Evolutionary conservation across 129 eudicot species (phyloP).

Genomic region (Saussurea involucrata): DNA sequence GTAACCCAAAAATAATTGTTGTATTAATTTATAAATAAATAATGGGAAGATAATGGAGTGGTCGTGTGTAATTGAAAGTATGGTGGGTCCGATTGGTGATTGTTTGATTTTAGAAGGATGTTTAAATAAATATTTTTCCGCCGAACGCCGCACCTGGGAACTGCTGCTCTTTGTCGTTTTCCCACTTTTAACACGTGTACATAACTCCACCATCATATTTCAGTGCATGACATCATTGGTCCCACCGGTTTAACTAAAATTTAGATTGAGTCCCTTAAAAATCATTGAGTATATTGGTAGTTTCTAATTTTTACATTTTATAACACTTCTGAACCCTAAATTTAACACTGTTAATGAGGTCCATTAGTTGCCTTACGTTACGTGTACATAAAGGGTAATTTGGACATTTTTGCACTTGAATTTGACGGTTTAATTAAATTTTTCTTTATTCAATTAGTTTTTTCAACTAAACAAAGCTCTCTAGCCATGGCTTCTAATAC

Average conservation of each 20-base stretch:
- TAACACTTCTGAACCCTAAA: neutral
- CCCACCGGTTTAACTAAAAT: neutral
- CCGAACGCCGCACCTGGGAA: slow-evolving; percentile 46
- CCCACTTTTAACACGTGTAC: slow-evolving; percentile 18
- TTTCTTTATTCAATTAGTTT: too few species aligned
- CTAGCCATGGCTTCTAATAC: neutral
- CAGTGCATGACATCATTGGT: neutral
- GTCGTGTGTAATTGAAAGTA: slow-evolving; percentile 16
- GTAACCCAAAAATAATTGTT: too few species aligned
- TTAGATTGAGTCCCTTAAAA: neutral
- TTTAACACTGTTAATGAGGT: neutral
- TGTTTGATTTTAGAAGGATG: slow-evolving; percentile 13
- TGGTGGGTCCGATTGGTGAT: slow-evolving; percentile 26
- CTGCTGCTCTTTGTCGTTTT: slow-evolving; percentile 27
- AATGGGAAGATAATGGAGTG: neutral
- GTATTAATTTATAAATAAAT: neutral
- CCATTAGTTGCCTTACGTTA: neutral
- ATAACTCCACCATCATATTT: neutral
- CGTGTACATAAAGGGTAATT: neutral
- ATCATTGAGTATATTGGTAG: neutral
- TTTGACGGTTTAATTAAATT: neutral
- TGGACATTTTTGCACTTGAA: neutral
- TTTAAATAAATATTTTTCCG: slow-evolving; percentile 30
- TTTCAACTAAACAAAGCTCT: too few species aligned
- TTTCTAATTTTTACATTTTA: neutral